These are phyloP conservation scores for Cladophialophora bantiana DNA, from an alignment of 2,329 filamentous ascomycete species.

Conservation along the genomic window DNA sequence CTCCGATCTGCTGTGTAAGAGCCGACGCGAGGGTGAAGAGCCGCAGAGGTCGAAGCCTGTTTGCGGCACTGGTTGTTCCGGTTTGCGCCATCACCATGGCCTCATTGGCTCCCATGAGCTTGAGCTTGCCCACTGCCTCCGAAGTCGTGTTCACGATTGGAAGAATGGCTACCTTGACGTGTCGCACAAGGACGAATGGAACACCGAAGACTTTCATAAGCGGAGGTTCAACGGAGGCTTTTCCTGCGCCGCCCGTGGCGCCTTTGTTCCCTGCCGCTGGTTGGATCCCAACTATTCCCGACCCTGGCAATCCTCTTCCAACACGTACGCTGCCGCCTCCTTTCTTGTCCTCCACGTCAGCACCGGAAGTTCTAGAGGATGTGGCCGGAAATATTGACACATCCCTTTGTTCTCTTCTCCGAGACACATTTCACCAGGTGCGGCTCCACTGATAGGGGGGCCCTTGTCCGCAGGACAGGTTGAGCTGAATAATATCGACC, in stretches of 20 bases:
- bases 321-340: slow-evolving; percentile 1
- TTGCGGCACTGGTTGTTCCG: background rate
- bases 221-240: background rate
- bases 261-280: background rate
- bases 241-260: background rate
- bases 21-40: background rate
- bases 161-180: slow-evolving; percentile 1
- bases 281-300: background rate
- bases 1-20: background rate
- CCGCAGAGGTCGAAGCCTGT: slow-evolving; percentile 4
- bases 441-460: background rate
- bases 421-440: background rate
- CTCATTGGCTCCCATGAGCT: slow-evolving; percentile 5
- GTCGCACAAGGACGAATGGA: background rate
- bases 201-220: background rate
- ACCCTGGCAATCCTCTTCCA: background rate
- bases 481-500: background rate
- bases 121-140: slow-evolving; percentile 1
- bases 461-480: background rate
- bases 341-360: background rate
- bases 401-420: background rate
- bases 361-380: background rate
- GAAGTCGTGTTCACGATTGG: background rate
- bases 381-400: background rate
- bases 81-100: background rate